Base-by-base conservation (phyloP, 2,329 filamentous ascomycete genomes). In the Cladophialophora yegresii region DNA sequence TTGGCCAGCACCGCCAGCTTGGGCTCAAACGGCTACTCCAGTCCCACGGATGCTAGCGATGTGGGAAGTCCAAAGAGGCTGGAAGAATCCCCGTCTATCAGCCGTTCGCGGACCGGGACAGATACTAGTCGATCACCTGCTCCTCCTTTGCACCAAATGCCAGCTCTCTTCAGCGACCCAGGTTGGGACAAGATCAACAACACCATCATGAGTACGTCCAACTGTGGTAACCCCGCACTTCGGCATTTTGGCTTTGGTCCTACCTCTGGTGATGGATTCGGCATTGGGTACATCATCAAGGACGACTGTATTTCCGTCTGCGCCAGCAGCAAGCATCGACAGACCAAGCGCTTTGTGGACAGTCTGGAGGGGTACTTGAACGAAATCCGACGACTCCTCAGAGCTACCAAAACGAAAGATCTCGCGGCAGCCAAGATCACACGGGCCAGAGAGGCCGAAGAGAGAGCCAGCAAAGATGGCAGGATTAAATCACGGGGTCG, bases 271-370 rank as follows among this genome's bases (percentile, higher is more conserved):
- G 92, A 97, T 70, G 95, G 95, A 0, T 98, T 98, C 74, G 95
- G 95, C 32, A 97, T 99, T 62, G 95, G 95, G 2, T 99, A 99
- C 80, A 98, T 99, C 73, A 97, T 99, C 84, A 99, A 99, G 78
- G 92, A 96, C 70, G 91, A 95, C 58, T 85, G 87, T 55, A 90
- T 98, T 66, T 92, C 89, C 54, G 93, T 99, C 67, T 98, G 95
- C 76, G 92, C 93, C 0, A 90, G 89, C 13, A 95, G 90, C 73
- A 97, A 97, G 78, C 95, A 99, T 76, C 83, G 95, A 47, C 95
- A 99, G 79, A 99, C 95, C 0, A 87, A 87, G 71, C 88, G 95
- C 5, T 96, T 95, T 74, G 87, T 98, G 66, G 92, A 96, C 72
- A 91, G 92, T 0, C 80, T 98, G 1, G 95, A 98, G 76, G 89